Evolutionary conservation across 140 eudicot genomes (phyloP), one percentile per base, ranked within the genome.

Genomic region (Anethum foeniculum): DNA sequence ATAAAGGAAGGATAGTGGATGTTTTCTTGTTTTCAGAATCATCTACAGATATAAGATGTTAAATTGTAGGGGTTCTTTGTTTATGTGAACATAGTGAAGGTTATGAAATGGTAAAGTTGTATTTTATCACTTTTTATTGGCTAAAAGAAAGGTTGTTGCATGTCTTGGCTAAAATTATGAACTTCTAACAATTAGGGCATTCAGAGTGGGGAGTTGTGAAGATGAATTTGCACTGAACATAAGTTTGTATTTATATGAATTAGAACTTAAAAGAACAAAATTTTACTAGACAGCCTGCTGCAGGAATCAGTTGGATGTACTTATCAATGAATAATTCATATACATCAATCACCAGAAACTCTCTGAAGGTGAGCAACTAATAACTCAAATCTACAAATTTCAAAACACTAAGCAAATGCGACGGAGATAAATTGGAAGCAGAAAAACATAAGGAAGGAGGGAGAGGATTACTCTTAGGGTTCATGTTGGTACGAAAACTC

Each of bases 401-500:
- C 46, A 32, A 36, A 34, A 5, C n/a, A 19, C 9, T 71, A 18
- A 38, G 6, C 5, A 23, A 62, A n/a, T 10, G 34, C 39, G 15
- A 6, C 19, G 76, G 76, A 71, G 49, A 38, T 32, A 4, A 16
- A 5, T 2, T 14, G 28, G 48, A 71, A 36, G 25, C 76, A 38
- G 15, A 34, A 71, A 18, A 46, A n/a, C 56, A 16, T 0, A 14
- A 10, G 39, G 48, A 73, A 0, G 77, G 44, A 60, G 38, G 67
- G 21, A 62, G 46, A 64, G 44, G 12, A 16, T 2, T 38, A 60
- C 58, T 38, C 21, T 85, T 49, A 83, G 48, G 88, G 87, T 78
- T 84, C 87, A 62, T 3, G 36, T 25, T 56, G 56, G 48, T 46
- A 97, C 96, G 77, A 95, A 95, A 77, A 91, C 89, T 87, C 65